Base-by-base conservation (phyloP, 2,329 filamentous ascomycete genomes). In the Monosporascus sp. region DNA sequence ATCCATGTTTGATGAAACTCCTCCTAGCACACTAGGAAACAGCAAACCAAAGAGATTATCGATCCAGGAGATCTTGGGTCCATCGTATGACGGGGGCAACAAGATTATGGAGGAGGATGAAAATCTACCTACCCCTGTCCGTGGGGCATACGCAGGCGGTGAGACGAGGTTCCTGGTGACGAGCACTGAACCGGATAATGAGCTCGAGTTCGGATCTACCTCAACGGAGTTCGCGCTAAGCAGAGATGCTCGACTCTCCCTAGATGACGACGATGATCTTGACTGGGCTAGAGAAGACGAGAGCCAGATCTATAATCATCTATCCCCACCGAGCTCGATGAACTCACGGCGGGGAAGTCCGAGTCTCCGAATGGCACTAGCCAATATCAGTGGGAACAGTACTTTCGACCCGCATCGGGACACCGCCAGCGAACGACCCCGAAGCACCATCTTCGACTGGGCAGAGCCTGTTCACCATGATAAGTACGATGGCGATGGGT, bases 1-100 rank as follows among this genome's bases (percentile, higher is more conserved):
- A 64, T 89, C 84, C 24, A 88, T 91, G 75, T 92, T 91, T 68
- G 88, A 92, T 69, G 88, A 92, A 61, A 89, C 87, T 15, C 87
- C 85, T 37, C 81, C 83, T 7, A 81, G 78, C 64, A 79, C 80
- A 1, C 76, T 77, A 18, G 74, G 76, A 51, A 78, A 78, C 58
- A 64, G 60, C 59, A 82, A 76, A 63, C 72, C 75, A 3, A 83
- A 82, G 60, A 73, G 81, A 25, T 64, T 82, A 11, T 83, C 81
- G 0, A 81, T 83, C 38, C 81, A 83, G 47, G 81, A 83, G 58
- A 82, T 83, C 18, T 64, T 83, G 18, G 80, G 78, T 7, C 73
- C 72, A 15, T 72, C 78, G 8, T 82, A 78, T 70, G 79, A 84
- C 53, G 76, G 71, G 22, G 76, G 78, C 47, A 75, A 77, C 45